Conservation (phyloP, 2,329 filamentous ascomycete genomes). For the Samsoniella hepiali region DNA sequence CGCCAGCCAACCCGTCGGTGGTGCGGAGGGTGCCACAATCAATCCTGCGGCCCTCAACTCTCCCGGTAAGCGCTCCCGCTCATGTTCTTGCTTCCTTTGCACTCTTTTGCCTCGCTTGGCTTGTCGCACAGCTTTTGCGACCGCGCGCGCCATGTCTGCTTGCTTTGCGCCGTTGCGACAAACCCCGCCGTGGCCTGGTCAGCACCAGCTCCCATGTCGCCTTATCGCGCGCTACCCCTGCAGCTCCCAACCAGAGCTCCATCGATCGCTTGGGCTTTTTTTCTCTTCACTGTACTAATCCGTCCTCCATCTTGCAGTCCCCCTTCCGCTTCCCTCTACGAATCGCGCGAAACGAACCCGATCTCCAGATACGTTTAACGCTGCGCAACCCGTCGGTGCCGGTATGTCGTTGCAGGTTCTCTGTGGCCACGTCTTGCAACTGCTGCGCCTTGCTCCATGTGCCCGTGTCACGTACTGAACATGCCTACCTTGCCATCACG, state of each 20-base stretch:
- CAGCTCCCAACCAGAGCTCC: constrained; percentile 18
- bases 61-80: constrained; percentile 56
- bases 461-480: constrained; percentile 21
- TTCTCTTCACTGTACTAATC: constrained; percentile 27
- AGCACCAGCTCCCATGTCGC: neutral
- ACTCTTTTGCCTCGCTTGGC: constrained; percentile 17
- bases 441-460: constrained; percentile 31
- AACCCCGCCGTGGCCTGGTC: neutral
- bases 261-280: constrained; percentile 15
- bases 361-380: constrained; percentile 65
- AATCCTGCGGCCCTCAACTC: constrained; percentile 84
- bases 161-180: constrained; percentile 8
- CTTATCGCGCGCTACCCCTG: constrained; percentile 1
- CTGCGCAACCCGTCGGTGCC: constrained; percentile 57
- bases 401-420: constrained; percentile 57
- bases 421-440: constrained; percentile 34
- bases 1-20: constrained; percentile 58
- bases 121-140: constrained; percentile 17
- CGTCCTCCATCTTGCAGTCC: constrained; percentile 33
- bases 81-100: constrained; percentile 1
- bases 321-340: constrained; percentile 48
- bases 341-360: constrained; percentile 78
- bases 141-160: constrained; percentile 15
- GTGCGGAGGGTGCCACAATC: constrained; percentile 83
- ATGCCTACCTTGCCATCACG: neutral